phyloP scores from a whole-genome alignment of 1,139 yeast genomes.

The Kodamaea arcana region DNA sequence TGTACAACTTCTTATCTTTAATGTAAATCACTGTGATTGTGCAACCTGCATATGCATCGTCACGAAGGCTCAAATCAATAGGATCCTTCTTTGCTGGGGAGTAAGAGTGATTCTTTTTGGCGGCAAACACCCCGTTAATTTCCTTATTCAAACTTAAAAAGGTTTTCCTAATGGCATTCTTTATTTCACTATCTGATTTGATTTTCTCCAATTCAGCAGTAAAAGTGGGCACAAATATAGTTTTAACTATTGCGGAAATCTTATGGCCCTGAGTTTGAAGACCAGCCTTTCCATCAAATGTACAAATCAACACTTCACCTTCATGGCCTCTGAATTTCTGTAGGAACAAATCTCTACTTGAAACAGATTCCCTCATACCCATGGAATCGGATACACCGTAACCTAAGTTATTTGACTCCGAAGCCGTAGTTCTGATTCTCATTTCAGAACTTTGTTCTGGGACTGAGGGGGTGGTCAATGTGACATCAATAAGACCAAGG shows the following conservation, averaged over 20 bases:
- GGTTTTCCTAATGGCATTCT: constrained; percentile 72
- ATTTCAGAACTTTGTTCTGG: constrained; percentile 85
- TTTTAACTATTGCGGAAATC: constrained; percentile 72
- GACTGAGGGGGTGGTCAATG: constrained; percentile 75
- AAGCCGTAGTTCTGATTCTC: constrained; percentile 90
- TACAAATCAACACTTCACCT: constrained; percentile 64
- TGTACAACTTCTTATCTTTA: constrained; percentile 62
- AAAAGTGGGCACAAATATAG: constrained; percentile 59
- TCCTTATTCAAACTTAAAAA: constrained; percentile 80
- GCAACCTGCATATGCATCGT: constrained; percentile 81
- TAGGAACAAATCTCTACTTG: constrained; percentile 79
- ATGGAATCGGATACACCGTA: constrained; percentile 91
- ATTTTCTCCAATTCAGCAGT: constrained; percentile 57
- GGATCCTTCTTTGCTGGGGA: constrained; percentile 38
- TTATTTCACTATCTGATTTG: constrained; percentile 42
- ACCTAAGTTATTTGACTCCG: constrained; percentile 70
- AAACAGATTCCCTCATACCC: constrained; percentile 64
- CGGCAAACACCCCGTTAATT: constrained; percentile 45
- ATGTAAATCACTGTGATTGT: constrained; percentile 80
- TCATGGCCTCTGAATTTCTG: constrained; percentile 87
- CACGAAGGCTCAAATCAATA: constrained; percentile 37
- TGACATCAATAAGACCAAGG: constrained; percentile 91
- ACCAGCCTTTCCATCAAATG: constrained; percentile 82
- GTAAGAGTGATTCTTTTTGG: constrained; percentile 29
- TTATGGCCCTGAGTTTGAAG: constrained; percentile 57